Base-by-base conservation (phyloP, 164 flowering plant species). In the Nymphaea colorata region DNA sequence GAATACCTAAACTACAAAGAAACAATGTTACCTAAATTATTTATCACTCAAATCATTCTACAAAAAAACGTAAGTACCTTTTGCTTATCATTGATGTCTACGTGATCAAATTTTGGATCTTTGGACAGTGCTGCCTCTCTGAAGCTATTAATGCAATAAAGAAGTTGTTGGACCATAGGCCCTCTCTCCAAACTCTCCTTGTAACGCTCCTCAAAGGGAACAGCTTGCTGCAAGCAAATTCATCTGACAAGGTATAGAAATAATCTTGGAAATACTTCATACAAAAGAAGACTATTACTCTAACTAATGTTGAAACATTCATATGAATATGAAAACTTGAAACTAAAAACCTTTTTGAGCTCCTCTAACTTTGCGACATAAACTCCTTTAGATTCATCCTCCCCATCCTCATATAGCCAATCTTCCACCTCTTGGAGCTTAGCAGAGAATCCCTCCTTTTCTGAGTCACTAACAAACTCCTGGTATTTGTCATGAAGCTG, bases 361-460 rank as follows among this genome's bases (percentile, higher is more conserved):
- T 95, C 99, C 73, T 92, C 97, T 62, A 94, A 95, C 82, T 94
- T 94, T 60, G 98, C 96, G 76, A 90, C 64, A 62, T 95, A 95
- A 18, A 95, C 99, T 41, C 99, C 98, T 72, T 95, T 95, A 2
- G 96, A 90, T 77, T 95, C 99, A 82, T 95, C 99, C 71, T 93
- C 98, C 47, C 98, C 97, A 55, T 93, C 98, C 70, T 93, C 98
- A 75, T 93, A 93, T 76, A 93, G 73, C 98, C 97, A 93, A 73
- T 93, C 97, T 68, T 93, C 97, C 14, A 81, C 85, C 71, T 85
- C 88, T 77, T 93, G 98, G 61, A 93, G 96, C 72, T 70, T 87
- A 61, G 86, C 74, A 43, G 71, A 75, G 12, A 93, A 76, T 43
- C 65, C 84, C 7, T 86, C 96, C 74, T 77, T 85, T 72, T 89